phyloP scores from a whole-genome alignment of 1,284 basidiomycete species.

The Fomitopsis pinicola region DNA sequence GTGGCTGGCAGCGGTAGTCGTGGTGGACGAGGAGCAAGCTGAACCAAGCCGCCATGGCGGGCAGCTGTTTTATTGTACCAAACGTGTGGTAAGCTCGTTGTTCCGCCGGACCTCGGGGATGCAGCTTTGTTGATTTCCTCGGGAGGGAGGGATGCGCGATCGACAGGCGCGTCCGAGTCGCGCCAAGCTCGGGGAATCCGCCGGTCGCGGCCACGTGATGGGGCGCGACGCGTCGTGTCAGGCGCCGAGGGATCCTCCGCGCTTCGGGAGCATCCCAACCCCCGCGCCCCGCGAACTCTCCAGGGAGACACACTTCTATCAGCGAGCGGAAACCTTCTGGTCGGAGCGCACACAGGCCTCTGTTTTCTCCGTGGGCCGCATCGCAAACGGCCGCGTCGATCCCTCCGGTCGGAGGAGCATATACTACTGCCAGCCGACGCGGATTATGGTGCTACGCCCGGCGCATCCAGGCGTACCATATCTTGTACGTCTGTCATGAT shows the following conservation, averaged over 20 bases:
- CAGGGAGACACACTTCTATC: too few relatives aligned
- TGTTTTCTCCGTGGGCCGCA: not conserved
- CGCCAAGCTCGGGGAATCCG: not conserved
- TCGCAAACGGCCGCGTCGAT: not conserved
- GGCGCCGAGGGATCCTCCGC: not conserved
- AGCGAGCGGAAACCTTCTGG: not conserved
- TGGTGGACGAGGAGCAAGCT: not conserved
- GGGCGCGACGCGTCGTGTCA: not conserved
- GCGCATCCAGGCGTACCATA: not conserved
- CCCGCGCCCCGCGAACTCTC: not conserved
- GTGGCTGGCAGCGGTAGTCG: not conserved
- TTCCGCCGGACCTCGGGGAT: not conserved
- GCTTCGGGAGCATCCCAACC: not conserved
- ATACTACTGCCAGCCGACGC: too few relatives aligned
- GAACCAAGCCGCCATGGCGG: not conserved
- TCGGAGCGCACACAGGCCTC: not conserved
- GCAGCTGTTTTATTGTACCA: not conserved
- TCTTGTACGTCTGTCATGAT: not conserved
- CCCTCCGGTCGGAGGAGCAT: not conserved
- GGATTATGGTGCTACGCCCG: not conserved
- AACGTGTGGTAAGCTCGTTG: not conserved
- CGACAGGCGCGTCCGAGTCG: not conserved
- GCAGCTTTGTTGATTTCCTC: not conserved
- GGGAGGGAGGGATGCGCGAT: not conserved
- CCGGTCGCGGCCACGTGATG: not conserved